Conservation (phyloP, 306 rosid genomes). For the Geum urbanum region DNA sequence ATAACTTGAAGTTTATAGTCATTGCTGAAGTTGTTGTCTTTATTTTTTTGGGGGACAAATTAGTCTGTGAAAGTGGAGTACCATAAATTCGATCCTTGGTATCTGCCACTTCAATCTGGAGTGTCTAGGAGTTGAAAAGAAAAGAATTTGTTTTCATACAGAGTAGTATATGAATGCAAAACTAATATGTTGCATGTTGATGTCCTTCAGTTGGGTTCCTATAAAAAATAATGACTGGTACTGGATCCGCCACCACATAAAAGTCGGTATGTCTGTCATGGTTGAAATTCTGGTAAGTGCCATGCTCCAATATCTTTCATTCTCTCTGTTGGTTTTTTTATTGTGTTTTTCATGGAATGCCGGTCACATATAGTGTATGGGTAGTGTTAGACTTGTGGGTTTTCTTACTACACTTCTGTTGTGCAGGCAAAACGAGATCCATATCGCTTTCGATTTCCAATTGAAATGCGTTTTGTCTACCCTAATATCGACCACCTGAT, state of each 20-base stretch:
- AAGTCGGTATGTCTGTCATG: constrained; percentile 78
- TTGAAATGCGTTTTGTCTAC: constrained; percentile 81
- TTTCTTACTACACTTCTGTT: constrained; percentile 8
- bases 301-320: neutral
- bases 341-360: neutral
- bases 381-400: constrained; percentile 7
- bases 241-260: constrained; percentile 98
- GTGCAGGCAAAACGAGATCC: constrained; percentile 95
- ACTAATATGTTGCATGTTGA: constrained; percentile 30
- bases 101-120: neutral
- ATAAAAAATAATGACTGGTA: constrained; percentile 91
- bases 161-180: neutral
- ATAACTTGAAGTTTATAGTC: neutral
- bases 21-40: neutral
- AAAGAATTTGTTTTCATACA: neutral
- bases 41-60: neutral
- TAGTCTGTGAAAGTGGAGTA: neutral
- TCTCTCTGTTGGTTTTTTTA: neutral
- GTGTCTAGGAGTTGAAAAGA: neutral
- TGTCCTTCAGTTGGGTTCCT: constrained; percentile 84
- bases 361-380: constrained; percentile 24
- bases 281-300: constrained; percentile 87
- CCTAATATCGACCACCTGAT: constrained; percentile 94
- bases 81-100: neutral
- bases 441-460: constrained; percentile 89